Base-by-base conservation (phyloP, 768 basidiomycete genomes). In the Lyophyllum shimeji region DNA sequence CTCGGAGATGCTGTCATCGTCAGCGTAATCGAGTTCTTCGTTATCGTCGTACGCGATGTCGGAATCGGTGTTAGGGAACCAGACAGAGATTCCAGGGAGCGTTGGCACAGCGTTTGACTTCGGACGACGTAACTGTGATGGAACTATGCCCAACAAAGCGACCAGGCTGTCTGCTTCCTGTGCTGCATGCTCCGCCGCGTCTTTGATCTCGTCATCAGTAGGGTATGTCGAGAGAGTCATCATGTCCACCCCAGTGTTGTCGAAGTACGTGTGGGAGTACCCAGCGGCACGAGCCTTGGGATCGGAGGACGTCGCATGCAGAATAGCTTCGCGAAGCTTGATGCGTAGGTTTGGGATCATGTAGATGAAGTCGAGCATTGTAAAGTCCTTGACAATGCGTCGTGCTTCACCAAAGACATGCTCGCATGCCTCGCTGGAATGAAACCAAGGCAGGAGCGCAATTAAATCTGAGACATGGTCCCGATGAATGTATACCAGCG, bases 371-470 rank as follows among this genome's bases (percentile, higher is more conserved):
- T 78, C 72, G 1, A 67, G 59, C 27, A 70, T 47, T 0, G 68
- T 69, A 60, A 76, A 77, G 53, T 76, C 74, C 11, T 59, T 60
- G 40, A 74, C 50, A 9, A 74, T 59, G n/a, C 65, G 40, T 0
- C 75, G 68, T 2, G 57, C 39, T 8, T 59, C 44, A 0, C 55
- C 39, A 40, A 40, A 40, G n/a, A 40, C 39, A n/a, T 40, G 39
- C n/a, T 40, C 39, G n/a, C 39, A 40, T 76, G 73, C 2, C 58
- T 74, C 0, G 63, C 67, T 50, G 70, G n/a, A n/a, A n/a, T n/a
- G 68, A 2, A 69, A 52, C 72, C 74, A 76, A 17, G 45, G 50
- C 5, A 46, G 33, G 11, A 77, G 67, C 9, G 74, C 73, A 13
- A 52, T 52, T 20, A 44, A 15, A 13, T 17, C 39, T 4, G 47